phyloP scores from a whole-genome alignment of 2,329 filamentous ascomycete species.

The Didymella exigua region DNA sequence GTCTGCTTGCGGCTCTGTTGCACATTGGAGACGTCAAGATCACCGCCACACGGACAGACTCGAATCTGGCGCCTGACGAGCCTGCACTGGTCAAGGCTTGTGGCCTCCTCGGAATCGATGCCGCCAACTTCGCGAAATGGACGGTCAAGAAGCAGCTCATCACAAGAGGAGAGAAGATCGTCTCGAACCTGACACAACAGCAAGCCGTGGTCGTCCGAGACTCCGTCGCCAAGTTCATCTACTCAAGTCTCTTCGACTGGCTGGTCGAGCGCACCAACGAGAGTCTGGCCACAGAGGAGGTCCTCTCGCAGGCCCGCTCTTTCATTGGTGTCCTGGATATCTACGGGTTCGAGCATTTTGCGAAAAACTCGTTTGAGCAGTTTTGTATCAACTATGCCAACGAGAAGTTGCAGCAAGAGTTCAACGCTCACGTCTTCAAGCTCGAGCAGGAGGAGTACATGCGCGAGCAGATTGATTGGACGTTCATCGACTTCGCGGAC shows the following conservation, averaged over 20 bases:
- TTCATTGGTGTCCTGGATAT: constrained; percentile 99
- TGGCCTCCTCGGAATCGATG: constrained; percentile 83
- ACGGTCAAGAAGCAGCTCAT: constrained; percentile 98
- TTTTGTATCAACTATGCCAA: constrained; percentile 99
- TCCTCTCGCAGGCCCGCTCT: constrained; percentile 78
- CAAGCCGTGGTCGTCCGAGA: constrained; percentile 94
- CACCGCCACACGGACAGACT: constrained; percentile 85
- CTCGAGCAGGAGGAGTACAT: constrained; percentile 98
- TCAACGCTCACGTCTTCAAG: constrained; percentile 99
- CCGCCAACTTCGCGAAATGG: constrained; percentile 90
- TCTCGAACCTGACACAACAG: constrained; percentile 90
- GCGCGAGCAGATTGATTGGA: constrained; percentile 97
- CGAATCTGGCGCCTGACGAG: constrained; percentile 78
- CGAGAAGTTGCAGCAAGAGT: constrained; percentile 98
- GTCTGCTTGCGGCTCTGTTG: constrained; percentile 83
- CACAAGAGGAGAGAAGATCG: constrained; percentile 96
- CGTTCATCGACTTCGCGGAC: constrained; percentile 98
- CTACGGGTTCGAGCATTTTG: constrained; percentile 98
- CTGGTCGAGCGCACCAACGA: constrained; percentile 95
- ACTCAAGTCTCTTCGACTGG: constrained; percentile 98
- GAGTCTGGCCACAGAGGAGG: constrained; percentile 86
- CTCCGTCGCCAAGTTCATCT: constrained; percentile 98
- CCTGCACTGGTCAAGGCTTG: constrained; percentile 82
- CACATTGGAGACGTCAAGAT: constrained; percentile 98
- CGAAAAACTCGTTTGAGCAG: constrained; percentile 99